Evolutionary conservation across 176 grass and related monocot species (phyloP).

Genomic region (maize (Zea mays)): DNA sequence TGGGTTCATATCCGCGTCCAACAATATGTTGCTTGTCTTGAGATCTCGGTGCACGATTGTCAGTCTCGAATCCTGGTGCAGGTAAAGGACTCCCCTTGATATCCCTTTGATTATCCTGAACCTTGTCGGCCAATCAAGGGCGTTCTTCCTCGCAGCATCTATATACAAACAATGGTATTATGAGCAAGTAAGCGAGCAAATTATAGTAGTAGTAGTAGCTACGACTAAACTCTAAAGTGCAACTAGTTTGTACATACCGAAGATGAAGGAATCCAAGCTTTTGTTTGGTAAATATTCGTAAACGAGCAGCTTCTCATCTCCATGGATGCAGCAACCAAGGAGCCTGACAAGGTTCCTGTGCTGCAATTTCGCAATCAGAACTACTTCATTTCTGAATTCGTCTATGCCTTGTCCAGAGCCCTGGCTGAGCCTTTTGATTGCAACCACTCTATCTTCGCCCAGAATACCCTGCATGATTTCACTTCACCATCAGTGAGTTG

Average conservation of each 20-base stretch:
- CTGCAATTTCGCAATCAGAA: conserved; percentile 44
- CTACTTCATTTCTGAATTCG: conserved; percentile 45
- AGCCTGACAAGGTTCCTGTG: conserved; percentile 46
- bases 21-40: conserved; percentile 57
- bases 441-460: conserved; percentile 16
- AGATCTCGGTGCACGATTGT: conserved; percentile 49
- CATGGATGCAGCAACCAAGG: conserved; percentile 44
- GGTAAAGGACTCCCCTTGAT: conserved; percentile 60
- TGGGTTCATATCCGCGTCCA: conserved; percentile 48
- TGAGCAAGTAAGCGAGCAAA: background rate
- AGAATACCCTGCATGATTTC: conserved; percentile 26
- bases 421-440: conserved; percentile 45
- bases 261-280: conserved; percentile 42
- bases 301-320: conserved; percentile 48
- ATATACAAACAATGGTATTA: background rate
- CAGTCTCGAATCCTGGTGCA: conserved; percentile 57
- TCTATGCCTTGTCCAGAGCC: conserved; percentile 45
- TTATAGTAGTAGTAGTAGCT: too few species aligned
- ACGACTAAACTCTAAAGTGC: background rate
- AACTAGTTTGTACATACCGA: background rate
- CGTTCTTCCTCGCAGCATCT: conserved; percentile 36
- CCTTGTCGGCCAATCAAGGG: conserved; percentile 50
- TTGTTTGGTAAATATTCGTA: conserved; percentile 46
- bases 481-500: background rate
- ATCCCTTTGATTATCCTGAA: conserved; percentile 54